Evolutionary conservation across 1,139 yeast genomes (phyloP), one percentile per base, ranked within the genome.

Genomic region (Saccharomyces hybrid): DNA sequence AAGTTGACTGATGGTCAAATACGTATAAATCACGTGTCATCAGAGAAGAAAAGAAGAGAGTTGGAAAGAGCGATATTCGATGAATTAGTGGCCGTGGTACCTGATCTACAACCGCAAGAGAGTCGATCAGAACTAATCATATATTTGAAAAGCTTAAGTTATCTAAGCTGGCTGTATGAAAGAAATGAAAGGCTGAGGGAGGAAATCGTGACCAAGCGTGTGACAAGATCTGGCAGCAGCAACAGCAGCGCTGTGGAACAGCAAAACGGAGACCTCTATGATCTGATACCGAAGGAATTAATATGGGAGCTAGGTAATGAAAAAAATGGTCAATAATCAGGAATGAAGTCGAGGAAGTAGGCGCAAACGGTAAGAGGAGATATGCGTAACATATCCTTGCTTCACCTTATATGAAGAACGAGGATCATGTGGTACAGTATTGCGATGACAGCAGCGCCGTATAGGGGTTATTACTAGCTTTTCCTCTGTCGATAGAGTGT

Each of bases 21-120:
- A 55, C 72, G 75, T 50, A 58, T 64, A n/a, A 75, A 75, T 53
- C 79, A 75, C 57, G 75, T 75, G 2, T 61, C 65, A 42, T 74
- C 78, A 5, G 79, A 75, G 54, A 73, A 73, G 53, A 70, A 71
- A 53, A 64, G 79, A 52, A 62, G 79, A 52, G 75, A 72, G 34
- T 70, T 70, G 51, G 72, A 75, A 5, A 60, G 78, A 46, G 64
- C 70, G 1, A 71, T 74, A 1, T 75, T 73, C 55, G 78, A 75
- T 55, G 67, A 66, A 49, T 56, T 75, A 34, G 78, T 75, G 1
- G 64, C 67, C 3, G 56, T 72, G 6, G 75, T 75, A 4, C 78
- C 79, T 2, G 71, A 66, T 42, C 56, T 75, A 32, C 58, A 64
- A 3, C 62, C 62, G 7, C 60, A 62, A 0, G 78, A 75, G 51